Evolutionary conservation across 805 yeast genomes (phyloP), one percentile per base, ranked within the genome.

Genomic region (Metschnikowia noctiluminum): DNA sequence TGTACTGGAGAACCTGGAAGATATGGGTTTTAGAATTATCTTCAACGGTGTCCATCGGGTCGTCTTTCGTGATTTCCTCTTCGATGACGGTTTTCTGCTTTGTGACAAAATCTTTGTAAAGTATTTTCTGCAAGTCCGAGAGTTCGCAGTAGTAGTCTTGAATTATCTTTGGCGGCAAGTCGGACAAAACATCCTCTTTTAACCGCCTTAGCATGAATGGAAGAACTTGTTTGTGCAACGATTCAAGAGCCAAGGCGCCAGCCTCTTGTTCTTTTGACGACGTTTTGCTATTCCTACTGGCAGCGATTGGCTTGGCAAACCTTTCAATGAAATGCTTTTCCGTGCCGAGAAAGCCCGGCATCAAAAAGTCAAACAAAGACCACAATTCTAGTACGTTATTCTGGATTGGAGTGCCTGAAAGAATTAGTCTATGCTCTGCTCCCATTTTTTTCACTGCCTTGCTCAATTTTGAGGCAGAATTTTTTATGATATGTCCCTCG

Each of bases 311-410:
- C 62, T 91, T 91, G n/a, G 97, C 95, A 75, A 92, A 94, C 56
- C 91, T 80, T 53, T 92, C 98, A 61, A 90, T 94, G 72, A 94
- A 94, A 43, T 85, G 79, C 66, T 90, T 92, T 62, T 94, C 99
- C 2, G 95, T 84, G 12, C 99, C 99, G 55, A 94, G 73, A 62
- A 94, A 94, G 0, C 99, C 99, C 2, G 99, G 99, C 99, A 94
- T 94, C 65, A 94, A 75, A 66, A 90, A 94, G 66, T 94, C 99
- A 73, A 94, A 94, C 61, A 94, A 73, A 3, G 99, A 94, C 99
- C 99, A 94, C 53, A 94, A 73, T 66, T 94, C 99, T 38, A 94
- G 76, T 2, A 94, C 99, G 62, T 94, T 94, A 63, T 94, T 94
- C 66, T 94, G 99, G 59, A 94, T 94, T 12, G 99, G 99, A 0